Percentiles rank a stretch among this genome's conserved stretches.
phyloP scores from a whole-genome alignment of 2,329 filamentous ascomycete species.

The Fusarium falciforme region DNA sequence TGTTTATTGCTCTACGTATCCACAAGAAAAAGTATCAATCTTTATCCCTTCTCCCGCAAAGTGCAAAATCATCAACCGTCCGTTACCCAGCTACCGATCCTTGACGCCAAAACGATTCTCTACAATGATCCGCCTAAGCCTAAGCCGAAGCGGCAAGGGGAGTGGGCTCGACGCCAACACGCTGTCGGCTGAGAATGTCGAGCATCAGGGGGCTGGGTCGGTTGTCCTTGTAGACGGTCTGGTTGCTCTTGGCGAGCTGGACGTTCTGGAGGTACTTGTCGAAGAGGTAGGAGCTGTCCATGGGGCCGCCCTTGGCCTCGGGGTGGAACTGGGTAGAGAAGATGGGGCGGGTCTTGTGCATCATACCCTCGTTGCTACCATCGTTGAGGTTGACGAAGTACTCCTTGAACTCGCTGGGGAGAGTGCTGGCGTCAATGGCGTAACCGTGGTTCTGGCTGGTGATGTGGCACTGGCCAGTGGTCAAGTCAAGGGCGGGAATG shows the following conservation, averaged over 20 bases:
- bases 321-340: slow-evolving; percentile 99
- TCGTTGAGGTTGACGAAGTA: slow-evolving; percentile 99
- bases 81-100: slow-evolving; percentile 26
- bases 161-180: slow-evolving; percentile 83
- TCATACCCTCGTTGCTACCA: slow-evolving; percentile 95
- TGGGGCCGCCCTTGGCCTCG: slow-evolving; percentile 95
- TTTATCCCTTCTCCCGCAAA: slow-evolving; percentile 18
- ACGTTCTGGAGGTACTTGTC: slow-evolving; percentile 96
- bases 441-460: slow-evolving; percentile 99
- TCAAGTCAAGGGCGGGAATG: slow-evolving; percentile 94
- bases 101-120: slow-evolving; percentile 27
- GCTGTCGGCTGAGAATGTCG: slow-evolving; percentile 92
- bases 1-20: slow-evolving; percentile 2
- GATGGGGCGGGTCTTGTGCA: slow-evolving; percentile 95
- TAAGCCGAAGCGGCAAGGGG: slow-evolving; percentile 65
- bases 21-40: slow-evolving; percentile 10
- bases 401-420: slow-evolving; percentile 91
- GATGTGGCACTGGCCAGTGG: slow-evolving; percentile 97
- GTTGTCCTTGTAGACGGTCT: slow-evolving; percentile 85
- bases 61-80: slow-evolving; percentile 4
- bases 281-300: slow-evolving; percentile 96
- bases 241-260: slow-evolving; percentile 85
- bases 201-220: slow-evolving; percentile 88
- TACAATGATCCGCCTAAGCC: slow-evolving; percentile 46
- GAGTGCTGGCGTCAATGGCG: slow-evolving; percentile 86